Percentiles rank a stretch among this genome's conserved stretches.
phyloP scores from a whole-genome alignment of 2,329 filamentous ascomycete species.

The Curvularia lunata region DNA sequence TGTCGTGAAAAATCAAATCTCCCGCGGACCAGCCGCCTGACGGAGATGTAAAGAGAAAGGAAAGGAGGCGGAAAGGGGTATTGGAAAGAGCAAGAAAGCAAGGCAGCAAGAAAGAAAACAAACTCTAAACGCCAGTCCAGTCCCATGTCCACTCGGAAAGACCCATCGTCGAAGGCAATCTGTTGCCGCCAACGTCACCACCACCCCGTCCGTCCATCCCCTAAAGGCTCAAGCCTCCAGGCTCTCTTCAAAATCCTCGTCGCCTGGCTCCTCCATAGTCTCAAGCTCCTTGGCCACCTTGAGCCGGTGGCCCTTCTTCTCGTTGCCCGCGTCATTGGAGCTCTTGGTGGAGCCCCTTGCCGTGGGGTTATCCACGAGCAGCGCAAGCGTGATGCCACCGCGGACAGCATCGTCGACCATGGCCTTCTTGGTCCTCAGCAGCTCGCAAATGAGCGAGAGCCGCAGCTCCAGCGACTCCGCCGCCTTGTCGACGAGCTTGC shows the following conservation, averaged over 20 bases:
- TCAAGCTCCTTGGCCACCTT: neutral
- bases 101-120: neutral
- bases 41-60: neutral
- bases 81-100: neutral
- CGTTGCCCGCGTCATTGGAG: slow-evolving; percentile 36
- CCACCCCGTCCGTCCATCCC: neutral
- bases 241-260: no score
- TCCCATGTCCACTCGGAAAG: no score
- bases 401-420: slow-evolving; percentile 35
- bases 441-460: slow-evolving; percentile 28
- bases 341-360: slow-evolving; percentile 29
- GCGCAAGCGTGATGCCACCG: slow-evolving; percentile 31
- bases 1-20: neutral
- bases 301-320: slow-evolving; percentile 22
- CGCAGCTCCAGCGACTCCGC: slow-evolving; percentile 28
- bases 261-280: neutral
- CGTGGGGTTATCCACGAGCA: slow-evolving; percentile 37
- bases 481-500: slow-evolving; percentile 27
- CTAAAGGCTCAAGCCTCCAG: neutral
- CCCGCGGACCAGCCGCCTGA: slow-evolving; percentile 2
- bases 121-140: neutral
- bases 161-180: no score
- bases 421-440: slow-evolving; percentile 33
- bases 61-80: neutral
- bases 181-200: neutral